A percentile compares a stretch with the other conserved stretches of the same genome.
Evolutionary conservation across 306 rosid genomes (phyloP).

Genomic region (Cicer pinnatifidum): DNA sequence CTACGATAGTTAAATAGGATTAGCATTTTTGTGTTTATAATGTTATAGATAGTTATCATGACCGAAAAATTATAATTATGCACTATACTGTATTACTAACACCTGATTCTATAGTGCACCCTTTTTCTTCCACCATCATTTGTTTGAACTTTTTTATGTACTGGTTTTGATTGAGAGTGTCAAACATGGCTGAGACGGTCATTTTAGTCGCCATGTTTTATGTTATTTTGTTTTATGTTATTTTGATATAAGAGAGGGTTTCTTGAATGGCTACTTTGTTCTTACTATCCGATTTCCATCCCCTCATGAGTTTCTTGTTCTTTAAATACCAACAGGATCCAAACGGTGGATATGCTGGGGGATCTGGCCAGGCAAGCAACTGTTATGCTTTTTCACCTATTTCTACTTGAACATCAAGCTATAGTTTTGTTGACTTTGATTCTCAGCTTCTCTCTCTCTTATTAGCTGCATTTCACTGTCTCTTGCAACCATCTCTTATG

Average conservation of each 20-base stretch:
- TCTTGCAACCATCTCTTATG: slow-evolving; percentile 3
- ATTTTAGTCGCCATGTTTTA: slow-evolving; percentile 1
- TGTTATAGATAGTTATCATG: background rate
- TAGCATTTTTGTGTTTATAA: background rate
- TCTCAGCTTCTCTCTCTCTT: background rate
- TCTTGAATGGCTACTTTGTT: slow-evolving; percentile 34
- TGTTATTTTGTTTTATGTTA: slow-evolving; percentile 26
- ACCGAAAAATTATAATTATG: background rate
- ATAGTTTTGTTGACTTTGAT: slow-evolving; percentile 35
- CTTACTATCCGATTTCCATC: slow-evolving; percentile 17
- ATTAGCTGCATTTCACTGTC: slow-evolving; percentile 1
- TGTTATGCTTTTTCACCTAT: slow-evolving; percentile 7
- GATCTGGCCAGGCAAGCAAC: slow-evolving; percentile 93
- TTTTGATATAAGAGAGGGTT: slow-evolving; percentile 6
- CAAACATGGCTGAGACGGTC: slow-evolving; percentile 4
- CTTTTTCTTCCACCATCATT: background rate
- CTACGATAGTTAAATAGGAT: background rate
- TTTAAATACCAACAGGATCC: slow-evolving; percentile 66
- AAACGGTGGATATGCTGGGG: slow-evolving; percentile 90
- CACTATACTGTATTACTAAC: background rate
- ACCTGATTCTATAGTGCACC: background rate
- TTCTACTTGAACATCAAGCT: slow-evolving; percentile 36
- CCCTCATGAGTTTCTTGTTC: slow-evolving; percentile 14
- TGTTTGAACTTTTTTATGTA: background rate
- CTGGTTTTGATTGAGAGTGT: background rate